Percentiles rank a stretch among this genome's conserved stretches.
These are phyloP conservation scores for Tulasnella sp. DNA, from an alignment of 768 basidiomycete genomes.

Conservation along the genomic window DNA sequence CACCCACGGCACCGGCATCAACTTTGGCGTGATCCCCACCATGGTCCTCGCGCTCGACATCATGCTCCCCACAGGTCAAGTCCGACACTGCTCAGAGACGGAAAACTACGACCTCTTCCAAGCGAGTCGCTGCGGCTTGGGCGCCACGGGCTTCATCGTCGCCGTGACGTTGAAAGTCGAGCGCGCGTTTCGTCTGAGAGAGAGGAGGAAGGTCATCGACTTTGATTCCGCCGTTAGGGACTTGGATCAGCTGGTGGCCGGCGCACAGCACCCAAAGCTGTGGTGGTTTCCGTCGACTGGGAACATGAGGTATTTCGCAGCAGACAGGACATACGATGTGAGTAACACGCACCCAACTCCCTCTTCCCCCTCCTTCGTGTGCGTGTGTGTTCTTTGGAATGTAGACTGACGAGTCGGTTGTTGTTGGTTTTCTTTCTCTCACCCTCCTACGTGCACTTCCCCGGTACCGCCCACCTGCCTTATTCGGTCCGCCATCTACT, in stretches of 20 bases:
- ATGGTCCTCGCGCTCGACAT: slow-evolving; percentile 68
- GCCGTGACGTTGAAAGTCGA: slow-evolving; percentile 71
- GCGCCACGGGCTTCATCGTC: slow-evolving; percentile 82
- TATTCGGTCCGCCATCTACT: background rate
- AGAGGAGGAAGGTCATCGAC: slow-evolving; percentile 51
- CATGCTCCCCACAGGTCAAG: slow-evolving; percentile 66
- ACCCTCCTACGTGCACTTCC: background rate
- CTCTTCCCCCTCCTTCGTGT: background rate
- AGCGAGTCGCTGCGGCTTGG: slow-evolving; percentile 85
- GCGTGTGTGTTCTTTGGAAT: background rate
- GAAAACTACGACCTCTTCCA: slow-evolving; percentile 70
- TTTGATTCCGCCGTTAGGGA: slow-evolving; percentile 56
- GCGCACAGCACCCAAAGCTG: slow-evolving; percentile 83
- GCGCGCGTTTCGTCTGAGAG: slow-evolving; percentile 70
- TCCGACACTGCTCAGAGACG: slow-evolving; percentile 51
- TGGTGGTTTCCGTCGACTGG: slow-evolving; percentile 93
- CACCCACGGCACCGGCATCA: slow-evolving; percentile 84
- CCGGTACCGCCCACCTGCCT: background rate
- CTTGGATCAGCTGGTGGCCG: slow-evolving; percentile 47
- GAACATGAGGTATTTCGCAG: slow-evolving; percentile 57
- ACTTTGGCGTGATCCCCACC: slow-evolving; percentile 72
- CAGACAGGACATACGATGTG: slow-evolving; percentile 17
- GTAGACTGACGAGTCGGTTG: background rate
- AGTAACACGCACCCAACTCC: slow-evolving; percentile 1
- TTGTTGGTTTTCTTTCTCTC: background rate